Percentiles rank a stretch among this genome's conserved stretches.
phyloP scores from a whole-genome alignment of 805 yeast species.

The Candida saitoana region DNA sequence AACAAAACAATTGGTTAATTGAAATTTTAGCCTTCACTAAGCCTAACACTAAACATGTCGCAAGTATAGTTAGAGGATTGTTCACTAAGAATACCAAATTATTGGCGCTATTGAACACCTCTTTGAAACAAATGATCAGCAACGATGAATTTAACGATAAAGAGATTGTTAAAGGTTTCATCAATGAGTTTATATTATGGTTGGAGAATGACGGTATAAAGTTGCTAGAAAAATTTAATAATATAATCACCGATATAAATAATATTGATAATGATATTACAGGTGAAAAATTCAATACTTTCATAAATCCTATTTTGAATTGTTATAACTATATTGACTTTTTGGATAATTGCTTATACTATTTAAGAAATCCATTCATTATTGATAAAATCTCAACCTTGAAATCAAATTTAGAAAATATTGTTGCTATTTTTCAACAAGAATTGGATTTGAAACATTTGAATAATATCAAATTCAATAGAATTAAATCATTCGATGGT shows the following conservation, averaged over 20 bases:
- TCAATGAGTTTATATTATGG: conserved; percentile 39
- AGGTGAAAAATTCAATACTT: conserved; percentile 15
- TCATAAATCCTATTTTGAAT: conserved; percentile 30
- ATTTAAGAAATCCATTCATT: conserved; percentile 38
- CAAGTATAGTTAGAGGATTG: conserved; percentile 35
- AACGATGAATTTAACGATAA: conserved; percentile 16
- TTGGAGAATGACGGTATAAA: conserved; percentile 30
- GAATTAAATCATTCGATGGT: conserved; percentile 14
- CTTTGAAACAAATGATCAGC: conserved; percentile 13
- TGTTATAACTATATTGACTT: conserved; percentile 26
- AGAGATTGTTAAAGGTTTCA: conserved; percentile 30
- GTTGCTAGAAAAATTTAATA: conserved; percentile 30
- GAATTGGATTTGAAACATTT: conserved; percentile 16
- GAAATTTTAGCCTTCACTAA: conserved; percentile 31
- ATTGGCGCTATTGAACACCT: conserved; percentile 15
- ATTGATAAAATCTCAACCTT: conserved; percentile 24
- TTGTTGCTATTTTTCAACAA: conserved; percentile 15
- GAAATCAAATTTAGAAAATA: conserved; percentile 11
- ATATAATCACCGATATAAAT: conserved; percentile 8
- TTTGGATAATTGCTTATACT: conserved; percentile 16
- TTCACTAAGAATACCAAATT: conserved; percentile 35
- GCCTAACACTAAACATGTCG: conserved; percentile 25
- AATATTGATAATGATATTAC: conserved; percentile 7
- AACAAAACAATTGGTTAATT: conserved; percentile 31
- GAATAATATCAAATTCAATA: conserved; percentile 32